phyloP scores from a whole-genome alignment of 2,329 filamentous ascomycete genomes.

The Aspergillus sp. region DNA sequence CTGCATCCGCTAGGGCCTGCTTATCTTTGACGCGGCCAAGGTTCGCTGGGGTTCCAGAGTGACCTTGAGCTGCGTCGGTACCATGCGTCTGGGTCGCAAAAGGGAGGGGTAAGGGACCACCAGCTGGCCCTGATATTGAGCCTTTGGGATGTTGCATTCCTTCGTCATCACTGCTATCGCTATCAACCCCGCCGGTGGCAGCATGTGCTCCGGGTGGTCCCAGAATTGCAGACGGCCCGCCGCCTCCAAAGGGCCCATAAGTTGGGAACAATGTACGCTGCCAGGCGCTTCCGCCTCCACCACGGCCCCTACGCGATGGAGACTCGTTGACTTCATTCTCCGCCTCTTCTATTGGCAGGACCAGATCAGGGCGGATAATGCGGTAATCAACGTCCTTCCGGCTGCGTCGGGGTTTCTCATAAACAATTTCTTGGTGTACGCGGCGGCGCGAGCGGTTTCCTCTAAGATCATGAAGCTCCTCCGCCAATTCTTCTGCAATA shows the following conservation, averaged over 20 bases:
- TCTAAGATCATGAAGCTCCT: slow-evolving; percentile 57
- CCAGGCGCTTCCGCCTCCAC: slow-evolving; percentile 60
- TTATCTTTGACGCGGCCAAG: slow-evolving; percentile 92
- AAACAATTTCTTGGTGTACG: slow-evolving; percentile 35
- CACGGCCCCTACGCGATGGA: slow-evolving; percentile 66
- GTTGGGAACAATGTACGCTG: slow-evolving; percentile 85
- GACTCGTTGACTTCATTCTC: slow-evolving; percentile 67
- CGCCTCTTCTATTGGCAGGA: slow-evolving; percentile 72
- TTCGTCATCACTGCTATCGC: slow-evolving; percentile 96
- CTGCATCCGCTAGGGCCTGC: slow-evolving; percentile 87
- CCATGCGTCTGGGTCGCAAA: slow-evolving; percentile 58
- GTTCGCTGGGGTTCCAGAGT: slow-evolving; percentile 69
- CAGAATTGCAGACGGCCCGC: slow-evolving; percentile 69
- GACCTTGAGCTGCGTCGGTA: slow-evolving; percentile 55
- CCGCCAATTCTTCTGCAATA: slow-evolving; percentile 57
- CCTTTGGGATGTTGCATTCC: slow-evolving; percentile 61
- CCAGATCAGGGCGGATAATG: slow-evolving; percentile 72
- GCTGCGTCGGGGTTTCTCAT: slow-evolving; percentile 53
- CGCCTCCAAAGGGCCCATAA: slow-evolving; percentile 86
- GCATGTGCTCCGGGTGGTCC: slow-evolving; percentile 68
- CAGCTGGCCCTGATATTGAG: slow-evolving; percentile 51
- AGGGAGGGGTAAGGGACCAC: slow-evolving; percentile 54
- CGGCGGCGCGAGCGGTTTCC: slow-evolving; percentile 44
- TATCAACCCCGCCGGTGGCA: slow-evolving; percentile 78
- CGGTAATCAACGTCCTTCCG: slow-evolving; percentile 78